phyloP scores from a whole-genome alignment of 345 rosid species.

The Erodium maritimum region DNA sequence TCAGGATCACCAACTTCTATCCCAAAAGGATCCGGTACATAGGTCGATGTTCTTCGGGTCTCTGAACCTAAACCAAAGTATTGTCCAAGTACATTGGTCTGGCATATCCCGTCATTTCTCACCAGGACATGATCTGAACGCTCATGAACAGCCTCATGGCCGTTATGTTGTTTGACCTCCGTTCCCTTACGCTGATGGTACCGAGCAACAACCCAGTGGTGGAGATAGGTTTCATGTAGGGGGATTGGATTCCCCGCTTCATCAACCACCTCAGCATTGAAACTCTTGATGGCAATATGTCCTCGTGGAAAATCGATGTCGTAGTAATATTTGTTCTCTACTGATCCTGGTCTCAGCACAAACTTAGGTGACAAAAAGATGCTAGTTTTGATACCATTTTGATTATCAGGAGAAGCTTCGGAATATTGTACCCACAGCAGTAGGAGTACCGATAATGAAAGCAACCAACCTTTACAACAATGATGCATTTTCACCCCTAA shows the following conservation, averaged over 20 bases:
- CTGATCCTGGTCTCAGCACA: conserved; percentile 72
- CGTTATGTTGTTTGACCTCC: too few species aligned
- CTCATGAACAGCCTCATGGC: conserved; percentile 1
- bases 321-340: conserved; percentile 31
- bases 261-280: conserved; percentile 61
- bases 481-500: too few species aligned
- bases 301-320: conserved; percentile 73
- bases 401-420: too few species aligned
- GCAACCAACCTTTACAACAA: too few species aligned
- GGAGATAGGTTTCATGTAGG: conserved; percentile 79
- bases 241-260: conserved; percentile 57
- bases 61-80: conserved; percentile 79
- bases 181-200: conserved; percentile 29
- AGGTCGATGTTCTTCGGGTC: conserved; percentile 50
- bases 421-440: too few species aligned
- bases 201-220: conserved; percentile 66
- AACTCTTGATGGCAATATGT: conserved; percentile 61
- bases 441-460: too few species aligned
- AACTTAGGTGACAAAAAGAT: conserved; percentile 60
- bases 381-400: conserved; percentile 19
- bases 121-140: conserved; percentile 17
- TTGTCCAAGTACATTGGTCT: conserved; percentile 25
- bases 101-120: conserved; percentile 62
- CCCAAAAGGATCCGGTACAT: conserved; percentile 75
- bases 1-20: conserved; percentile 59